phyloP scores from a whole-genome alignment of 352 stramenopile genomes.

The Peronospora destructor region DNA sequence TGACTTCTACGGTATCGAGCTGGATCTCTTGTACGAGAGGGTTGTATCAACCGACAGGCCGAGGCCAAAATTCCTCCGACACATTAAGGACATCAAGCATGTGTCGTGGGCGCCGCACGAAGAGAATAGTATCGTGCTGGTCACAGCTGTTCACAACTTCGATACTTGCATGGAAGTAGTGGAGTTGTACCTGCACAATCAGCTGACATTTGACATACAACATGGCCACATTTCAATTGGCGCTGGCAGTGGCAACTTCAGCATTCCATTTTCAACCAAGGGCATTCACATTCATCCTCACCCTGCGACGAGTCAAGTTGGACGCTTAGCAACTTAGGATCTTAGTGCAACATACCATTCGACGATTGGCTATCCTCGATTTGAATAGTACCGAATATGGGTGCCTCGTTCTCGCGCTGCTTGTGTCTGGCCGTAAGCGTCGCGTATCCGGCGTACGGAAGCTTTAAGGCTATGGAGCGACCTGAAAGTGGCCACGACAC shows the following conservation, averaged over 20 bases:
- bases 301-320: neutral
- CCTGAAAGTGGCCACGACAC: slow-evolving; percentile 39
- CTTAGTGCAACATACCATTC: slow-evolving; percentile 4
- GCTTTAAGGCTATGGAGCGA: slow-evolving; percentile 70
- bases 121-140: slow-evolving; percentile 57
- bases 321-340: slow-evolving; percentile 18
- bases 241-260: slow-evolving; percentile 57
- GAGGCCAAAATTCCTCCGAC: slow-evolving; percentile 32
- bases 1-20: slow-evolving; percentile 56
- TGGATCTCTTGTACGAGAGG: slow-evolving; percentile 63
- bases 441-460: slow-evolving; percentile 60
- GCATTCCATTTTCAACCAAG: slow-evolving; percentile 58
- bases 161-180: slow-evolving; percentile 59
- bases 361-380: slow-evolving; percentile 4
- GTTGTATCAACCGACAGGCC: slow-evolving; percentile 3
- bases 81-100: slow-evolving; percentile 44
- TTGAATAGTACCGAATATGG: slow-evolving; percentile 28
- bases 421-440: slow-evolving; percentile 50
- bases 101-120: slow-evolving; percentile 56
- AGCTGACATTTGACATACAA: slow-evolving; percentile 61
- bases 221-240: slow-evolving; percentile 51
- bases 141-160: slow-evolving; percentile 48
- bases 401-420: slow-evolving; percentile 40
- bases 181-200: slow-evolving; percentile 53
- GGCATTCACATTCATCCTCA: slow-evolving; percentile 61